A percentile compares a stretch with the other conserved stretches of the same genome.
Evolutionary conservation across 1,284 basidiomycete species (phyloP).

Genomic region (Microbotryum violaceum): DNA sequence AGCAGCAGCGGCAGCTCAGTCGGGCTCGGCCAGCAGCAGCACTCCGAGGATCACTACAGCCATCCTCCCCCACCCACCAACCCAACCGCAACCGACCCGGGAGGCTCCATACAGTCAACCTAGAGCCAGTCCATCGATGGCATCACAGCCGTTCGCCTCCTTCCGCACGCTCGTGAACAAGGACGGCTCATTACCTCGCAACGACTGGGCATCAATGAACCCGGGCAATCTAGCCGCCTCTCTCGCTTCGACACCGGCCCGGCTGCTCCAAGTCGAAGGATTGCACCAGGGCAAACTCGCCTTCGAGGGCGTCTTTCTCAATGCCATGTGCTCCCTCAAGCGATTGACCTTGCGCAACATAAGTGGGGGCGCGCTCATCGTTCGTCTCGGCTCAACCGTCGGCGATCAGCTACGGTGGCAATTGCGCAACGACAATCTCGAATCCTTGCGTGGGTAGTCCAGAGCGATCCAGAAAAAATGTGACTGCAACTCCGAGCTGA

Average conservation of each 20-base stretch:
- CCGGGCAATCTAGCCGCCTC: not conserved
- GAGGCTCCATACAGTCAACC: too few species aligned
- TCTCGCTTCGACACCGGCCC: too few species aligned
- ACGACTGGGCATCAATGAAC: not conserved
- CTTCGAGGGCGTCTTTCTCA: conserved; percentile 10
- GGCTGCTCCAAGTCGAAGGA: conserved; percentile 6
- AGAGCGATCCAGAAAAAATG: not conserved
- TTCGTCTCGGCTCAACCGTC: conserved; percentile 9
- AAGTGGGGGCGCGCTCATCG: not conserved
- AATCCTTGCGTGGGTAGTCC: not conserved
- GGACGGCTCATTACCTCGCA: conserved; percentile 2
- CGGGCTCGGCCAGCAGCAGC: too few species aligned
- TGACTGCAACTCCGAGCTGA: not conserved
- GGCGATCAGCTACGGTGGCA: conserved; percentile 14
- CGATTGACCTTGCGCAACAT: conserved; percentile 2
- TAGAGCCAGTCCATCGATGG: too few species aligned
- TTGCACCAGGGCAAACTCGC: conserved; percentile 1
- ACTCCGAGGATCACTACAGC: too few species aligned
- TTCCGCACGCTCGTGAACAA: conserved; percentile 5
- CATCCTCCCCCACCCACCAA: too few species aligned
- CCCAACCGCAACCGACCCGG: too few species aligned
- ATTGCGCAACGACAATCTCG: conserved; percentile 9
- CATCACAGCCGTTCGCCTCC: not conserved
- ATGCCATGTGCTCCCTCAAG: conserved; percentile 6
- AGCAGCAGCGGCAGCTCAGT: too few species aligned